These are phyloP conservation scores for Colletotrichum euphorbiae DNA, from an alignment of 2,329 filamentous ascomycete species.

Conservation along the genomic window DNA sequence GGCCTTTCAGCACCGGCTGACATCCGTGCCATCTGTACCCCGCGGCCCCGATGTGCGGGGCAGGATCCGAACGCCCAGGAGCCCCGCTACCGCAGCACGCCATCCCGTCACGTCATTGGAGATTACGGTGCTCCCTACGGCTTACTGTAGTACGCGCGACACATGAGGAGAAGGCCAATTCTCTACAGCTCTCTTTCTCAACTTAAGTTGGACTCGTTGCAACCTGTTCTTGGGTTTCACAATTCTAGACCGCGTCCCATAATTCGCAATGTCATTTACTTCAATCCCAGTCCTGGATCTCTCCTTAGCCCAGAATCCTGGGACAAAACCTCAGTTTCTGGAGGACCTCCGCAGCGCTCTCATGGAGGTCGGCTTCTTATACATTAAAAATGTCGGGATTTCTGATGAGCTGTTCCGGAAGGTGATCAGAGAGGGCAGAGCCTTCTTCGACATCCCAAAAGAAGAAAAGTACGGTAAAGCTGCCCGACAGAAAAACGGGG, in stretches of 20 bases:
- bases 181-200: not conserved
- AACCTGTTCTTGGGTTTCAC: not conserved
- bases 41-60: constrained; percentile 31
- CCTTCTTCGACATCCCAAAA: constrained; percentile 80
- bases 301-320: constrained; percentile 69
- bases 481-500: not conserved
- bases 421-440: constrained; percentile 75
- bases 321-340: constrained; percentile 79
- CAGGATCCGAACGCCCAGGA: constrained; percentile 13
- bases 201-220: not conserved
- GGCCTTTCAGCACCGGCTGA: too few species aligned
- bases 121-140: not conserved
- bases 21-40: constrained; percentile 5
- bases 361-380: constrained; percentile 89
- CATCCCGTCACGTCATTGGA: constrained; percentile 37
- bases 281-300: constrained; percentile 83
- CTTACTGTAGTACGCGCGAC: not conserved
- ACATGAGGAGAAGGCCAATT: not conserved
- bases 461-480: constrained; percentile 74
- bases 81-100: constrained; percentile 29
- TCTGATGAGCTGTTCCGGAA: constrained; percentile 71
- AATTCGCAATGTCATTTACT: constrained; percentile 73
- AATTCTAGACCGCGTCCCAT: not conserved
- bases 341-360: constrained; percentile 78
- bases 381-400: constrained; percentile 84